Evolutionary conservation across 176 grass and related monocot genomes (phyloP), one percentile per base, ranked within the genome.

Genomic region (Urochloa ruziziensis): DNA sequence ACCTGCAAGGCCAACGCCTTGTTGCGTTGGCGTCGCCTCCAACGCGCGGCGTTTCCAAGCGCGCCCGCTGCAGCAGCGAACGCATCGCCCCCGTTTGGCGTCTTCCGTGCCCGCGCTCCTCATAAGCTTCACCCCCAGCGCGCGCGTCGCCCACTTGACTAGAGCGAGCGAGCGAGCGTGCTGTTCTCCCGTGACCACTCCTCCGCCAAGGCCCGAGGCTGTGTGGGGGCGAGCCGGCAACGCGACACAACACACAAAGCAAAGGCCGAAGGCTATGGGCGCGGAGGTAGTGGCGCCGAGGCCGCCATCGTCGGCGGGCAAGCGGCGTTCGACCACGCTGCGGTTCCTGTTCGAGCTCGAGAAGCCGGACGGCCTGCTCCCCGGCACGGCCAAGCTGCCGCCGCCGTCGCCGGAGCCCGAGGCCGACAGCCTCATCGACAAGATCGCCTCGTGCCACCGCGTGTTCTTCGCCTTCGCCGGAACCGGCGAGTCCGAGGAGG

Each of bases 251-350:
- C n/a, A n/a, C n/a, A n/a, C n/a, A n/a, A n/a, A n/a, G n/a, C n/a
- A n/a, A n/a, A n/a, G 52, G 12, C 13, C 40, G 4, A 71, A 17
- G 25, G 39, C 37, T 3, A 97, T 97, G 94, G 94, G 94, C 46
- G 94, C 72, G 47, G 70, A 46, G 29, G 74, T 23, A 10, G 67
- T 30, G 33, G 39, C 52, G 27, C 24, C 48, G 25, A 82, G 37
- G 71, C 59, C 75, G 66, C 36, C 71, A 23, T 9, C 72, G n/a
- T n/a, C n/a, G n/a, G n/a, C n/a, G 17, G 62, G 25, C 10, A 84
- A 84, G 64, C 12, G 84, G 54, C 83, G 82, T 58, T 92, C 94
- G 17, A 97, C 91, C 69, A 94, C 95, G 62, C 92, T 97, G 51
- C 37, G 67, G 49, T 74, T 81, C 77, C 95, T 97, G 62, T 91